phyloP scores from a whole-genome alignment of 2,329 filamentous ascomycete species.

The Colletotrichum incanum region DNA sequence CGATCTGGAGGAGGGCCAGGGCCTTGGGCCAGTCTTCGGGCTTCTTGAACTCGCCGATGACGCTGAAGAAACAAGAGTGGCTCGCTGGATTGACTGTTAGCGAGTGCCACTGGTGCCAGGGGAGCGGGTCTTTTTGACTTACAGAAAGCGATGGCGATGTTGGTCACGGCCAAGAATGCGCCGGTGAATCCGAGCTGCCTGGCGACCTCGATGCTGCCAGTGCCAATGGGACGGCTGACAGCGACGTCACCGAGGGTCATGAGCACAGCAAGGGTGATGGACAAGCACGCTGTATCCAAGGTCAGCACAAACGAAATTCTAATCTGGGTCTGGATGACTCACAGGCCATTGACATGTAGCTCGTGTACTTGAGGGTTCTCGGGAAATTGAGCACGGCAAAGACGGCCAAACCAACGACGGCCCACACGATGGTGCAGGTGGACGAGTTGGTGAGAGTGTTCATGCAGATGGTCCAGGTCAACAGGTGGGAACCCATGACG shows the following conservation, averaged over 20 bases:
- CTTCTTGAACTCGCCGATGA: constrained; percentile 76
- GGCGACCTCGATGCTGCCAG: constrained; percentile 51
- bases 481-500: constrained; percentile 78
- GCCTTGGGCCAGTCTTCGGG: constrained; percentile 72
- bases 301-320: background rate
- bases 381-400: constrained; percentile 74
- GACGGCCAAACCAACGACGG: constrained; percentile 70
- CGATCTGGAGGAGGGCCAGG: constrained; percentile 64
- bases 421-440: constrained; percentile 76
- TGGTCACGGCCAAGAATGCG: constrained; percentile 72
- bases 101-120: accelerated
- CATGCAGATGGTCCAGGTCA: constrained; percentile 78
- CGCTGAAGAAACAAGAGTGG: constrained; percentile 78
- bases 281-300: constrained; percentile 63
- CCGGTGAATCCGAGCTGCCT: constrained; percentile 62
- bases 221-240: constrained; percentile 58
- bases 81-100: constrained; percentile 53
- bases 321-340: constrained; percentile 34
- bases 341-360: constrained; percentile 73
- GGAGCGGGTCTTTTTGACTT: constrained; percentile 40
- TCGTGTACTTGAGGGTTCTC: constrained; percentile 74
- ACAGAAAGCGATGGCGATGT: constrained; percentile 78
- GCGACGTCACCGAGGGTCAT: constrained; percentile 76
- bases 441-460: constrained; percentile 74
- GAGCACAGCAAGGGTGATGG: constrained; percentile 74